These are phyloP conservation scores for Mayamaea pseudoterrestris DNA, from an alignment of 108 stramenopile genomes.

Conservation along the genomic window DNA sequence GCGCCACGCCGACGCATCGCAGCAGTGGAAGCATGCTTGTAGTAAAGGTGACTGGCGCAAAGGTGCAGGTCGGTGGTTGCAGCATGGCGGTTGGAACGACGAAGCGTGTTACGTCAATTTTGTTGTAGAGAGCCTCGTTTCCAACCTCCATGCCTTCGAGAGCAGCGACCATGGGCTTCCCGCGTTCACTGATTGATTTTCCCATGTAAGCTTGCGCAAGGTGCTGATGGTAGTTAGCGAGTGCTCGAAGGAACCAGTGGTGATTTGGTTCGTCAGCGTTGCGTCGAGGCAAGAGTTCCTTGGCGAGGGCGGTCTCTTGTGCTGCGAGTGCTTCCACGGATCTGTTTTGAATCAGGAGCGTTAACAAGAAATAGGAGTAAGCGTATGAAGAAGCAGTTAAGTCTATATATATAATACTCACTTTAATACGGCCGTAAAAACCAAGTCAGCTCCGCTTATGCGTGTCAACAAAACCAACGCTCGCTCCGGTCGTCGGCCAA, in stretches of 20 bases:
- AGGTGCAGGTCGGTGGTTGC: neutral
- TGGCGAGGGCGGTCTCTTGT: conserved; percentile 15
- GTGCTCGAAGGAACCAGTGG: conserved; percentile 19
- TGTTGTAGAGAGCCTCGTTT: conserved; percentile 6
- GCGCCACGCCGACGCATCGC: conserved; percentile 49
- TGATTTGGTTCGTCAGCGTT: conserved; percentile 15
- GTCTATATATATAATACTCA: conserved; percentile 13
- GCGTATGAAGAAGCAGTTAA: neutral
- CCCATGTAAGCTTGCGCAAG: conserved; percentile 15
- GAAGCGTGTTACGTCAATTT: conserved; percentile 28
- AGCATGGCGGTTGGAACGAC: conserved; percentile 35
- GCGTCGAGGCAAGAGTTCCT: conserved; percentile 11
- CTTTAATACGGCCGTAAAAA: conserved; percentile 69
- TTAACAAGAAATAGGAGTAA: neutral
- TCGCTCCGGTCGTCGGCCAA: conserved; percentile 68
- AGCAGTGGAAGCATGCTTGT: conserved; percentile 48
- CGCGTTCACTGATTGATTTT: conserved; percentile 17
- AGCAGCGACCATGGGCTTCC: conserved; percentile 22
- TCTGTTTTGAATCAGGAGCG: conserved; percentile 9
- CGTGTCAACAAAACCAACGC: conserved; percentile 71
- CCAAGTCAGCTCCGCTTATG: conserved; percentile 48
- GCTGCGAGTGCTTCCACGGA: conserved; percentile 30
- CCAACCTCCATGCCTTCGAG: conserved; percentile 28
- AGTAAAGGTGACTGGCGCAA: neutral
- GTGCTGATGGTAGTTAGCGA: conserved; percentile 28